Percentiles rank a stretch among this genome's conserved stretches.
Evolutionary conservation across 2,329 filamentous ascomycete genomes (phyloP).

Genomic region (Diplodia seriata): DNA sequence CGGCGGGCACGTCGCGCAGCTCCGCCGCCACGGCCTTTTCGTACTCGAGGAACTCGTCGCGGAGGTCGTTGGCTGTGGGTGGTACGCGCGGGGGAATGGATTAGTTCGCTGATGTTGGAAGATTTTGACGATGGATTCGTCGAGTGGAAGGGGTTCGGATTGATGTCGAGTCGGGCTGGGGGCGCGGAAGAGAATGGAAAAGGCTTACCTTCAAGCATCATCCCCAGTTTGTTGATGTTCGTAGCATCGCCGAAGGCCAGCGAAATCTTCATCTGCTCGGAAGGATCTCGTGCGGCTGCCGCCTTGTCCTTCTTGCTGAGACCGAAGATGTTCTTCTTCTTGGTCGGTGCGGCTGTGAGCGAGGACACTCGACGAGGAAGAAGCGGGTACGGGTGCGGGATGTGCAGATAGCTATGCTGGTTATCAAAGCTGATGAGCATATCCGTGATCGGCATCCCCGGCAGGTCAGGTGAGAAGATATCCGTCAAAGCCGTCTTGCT

Average conservation of each 20-base stretch:
- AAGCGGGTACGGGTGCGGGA: conserved; percentile 69
- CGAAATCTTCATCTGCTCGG: conserved; percentile 49
- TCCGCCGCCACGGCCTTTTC: conserved; percentile 45
- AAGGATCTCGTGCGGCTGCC: conserved; percentile 45
- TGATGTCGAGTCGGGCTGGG: too few species aligned
- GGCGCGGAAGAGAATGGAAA: neutral
- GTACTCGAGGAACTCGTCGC: conserved; percentile 51
- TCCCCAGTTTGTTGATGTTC: conserved; percentile 49
- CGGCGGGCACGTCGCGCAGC: conserved; percentile 48
- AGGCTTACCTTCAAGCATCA: conserved; percentile 45
- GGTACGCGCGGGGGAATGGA: too few species aligned
- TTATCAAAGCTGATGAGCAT: conserved; percentile 71
- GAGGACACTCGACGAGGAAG: conserved; percentile 56
- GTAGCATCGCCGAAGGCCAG: conserved; percentile 51
- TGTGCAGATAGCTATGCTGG: conserved; percentile 59
- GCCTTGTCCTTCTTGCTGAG: conserved; percentile 47
- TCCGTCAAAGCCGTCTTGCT: conserved; percentile 38
- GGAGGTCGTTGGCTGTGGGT: conserved; percentile 47
- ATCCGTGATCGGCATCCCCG: conserved; percentile 69
- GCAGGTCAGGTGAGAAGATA: conserved; percentile 51
- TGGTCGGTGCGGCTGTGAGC: conserved; percentile 37
- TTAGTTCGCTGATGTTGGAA: too few species aligned
- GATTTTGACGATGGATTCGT: too few species aligned
- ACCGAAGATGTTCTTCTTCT: conserved; percentile 48
- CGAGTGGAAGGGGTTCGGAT: neutral